phyloP scores from a whole-genome alignment of 495 filamentous ascomycete genomes.

The Podospora pseudoanserina region DNA sequence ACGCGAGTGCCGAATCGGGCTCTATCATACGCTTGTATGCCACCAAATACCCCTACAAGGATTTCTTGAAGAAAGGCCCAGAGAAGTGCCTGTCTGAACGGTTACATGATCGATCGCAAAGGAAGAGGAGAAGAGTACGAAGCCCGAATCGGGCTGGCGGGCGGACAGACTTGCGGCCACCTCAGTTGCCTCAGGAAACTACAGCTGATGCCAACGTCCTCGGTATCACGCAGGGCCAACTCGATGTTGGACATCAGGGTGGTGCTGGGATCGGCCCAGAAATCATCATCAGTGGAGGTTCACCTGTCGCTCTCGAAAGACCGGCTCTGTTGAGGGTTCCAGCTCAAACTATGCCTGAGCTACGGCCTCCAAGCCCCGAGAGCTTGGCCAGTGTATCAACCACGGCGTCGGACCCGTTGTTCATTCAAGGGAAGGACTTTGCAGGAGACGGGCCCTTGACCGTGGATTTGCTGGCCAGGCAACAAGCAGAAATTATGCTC shows the following conservation, averaged over 20 bases:
- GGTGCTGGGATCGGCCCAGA: conserved; percentile 23
- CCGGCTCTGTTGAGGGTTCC: conserved; percentile 28
- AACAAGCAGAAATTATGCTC: conserved; percentile 21
- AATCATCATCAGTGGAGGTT: conserved; percentile 35
- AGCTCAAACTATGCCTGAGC: conserved; percentile 22
- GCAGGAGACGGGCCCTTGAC: conserved; percentile 13
- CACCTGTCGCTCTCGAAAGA: background rate
- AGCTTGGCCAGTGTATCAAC: conserved; percentile 28
- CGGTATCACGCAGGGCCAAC: background rate
- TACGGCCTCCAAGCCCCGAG: conserved; percentile 32
- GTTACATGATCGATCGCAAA: conserved; percentile 31
- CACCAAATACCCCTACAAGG: conserved; percentile 46
- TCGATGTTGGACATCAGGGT: background rate
- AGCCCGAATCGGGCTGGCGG: background rate
- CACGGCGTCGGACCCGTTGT: conserved; percentile 31
- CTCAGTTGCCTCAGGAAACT: conserved; percentile 8
- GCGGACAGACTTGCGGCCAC: background rate
- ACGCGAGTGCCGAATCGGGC: background rate
- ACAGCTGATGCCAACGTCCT: conserved; percentile 12
- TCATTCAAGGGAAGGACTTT: conserved; percentile 5
- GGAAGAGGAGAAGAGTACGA: background rate
- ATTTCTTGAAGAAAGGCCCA: conserved; percentile 47
- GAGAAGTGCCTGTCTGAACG: conserved; percentile 42
- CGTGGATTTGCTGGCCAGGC: conserved; percentile 16
- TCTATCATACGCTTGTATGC: conserved; percentile 51